A percentile compares a stretch with the other conserved stretches of the same genome.
Evolutionary conservation across 306 rosid genomes (phyloP).

Genomic region (Urtica urens): DNA sequence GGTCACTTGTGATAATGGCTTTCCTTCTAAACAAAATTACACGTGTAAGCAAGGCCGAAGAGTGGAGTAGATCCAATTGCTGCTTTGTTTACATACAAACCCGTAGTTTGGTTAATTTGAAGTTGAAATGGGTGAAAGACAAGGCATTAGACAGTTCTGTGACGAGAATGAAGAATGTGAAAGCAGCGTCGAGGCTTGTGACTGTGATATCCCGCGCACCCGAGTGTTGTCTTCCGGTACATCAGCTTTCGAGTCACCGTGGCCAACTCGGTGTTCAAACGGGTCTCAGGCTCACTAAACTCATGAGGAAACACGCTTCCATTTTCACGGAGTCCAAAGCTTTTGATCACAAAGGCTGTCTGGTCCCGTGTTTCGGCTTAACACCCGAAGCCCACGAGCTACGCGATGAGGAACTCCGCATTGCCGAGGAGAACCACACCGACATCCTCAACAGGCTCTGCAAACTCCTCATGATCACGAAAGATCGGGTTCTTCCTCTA

Average conservation of each 20-base stretch:
- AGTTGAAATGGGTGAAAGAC: conserved; percentile 85
- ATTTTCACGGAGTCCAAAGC: conserved; percentile 46
- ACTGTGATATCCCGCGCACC: conserved; percentile 43
- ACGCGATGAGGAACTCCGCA: conserved; percentile 25
- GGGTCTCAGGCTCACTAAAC: conserved; percentile 54
- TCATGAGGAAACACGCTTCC: conserved; percentile 67
- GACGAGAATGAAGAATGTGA: conserved; percentile 48
- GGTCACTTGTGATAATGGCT: too few relatives aligned
- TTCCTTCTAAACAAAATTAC: too few relatives aligned
- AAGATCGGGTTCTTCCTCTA: conserved; percentile 50
- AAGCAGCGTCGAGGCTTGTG: conserved; percentile 57
- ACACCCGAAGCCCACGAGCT: conserved; percentile 44
- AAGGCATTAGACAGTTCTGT: conserved; percentile 54
- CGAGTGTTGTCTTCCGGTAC: conserved; percentile 43
- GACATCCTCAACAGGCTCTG: conserved; percentile 59
- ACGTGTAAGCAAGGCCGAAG: too few relatives aligned
- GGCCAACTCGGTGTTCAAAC: conserved; percentile 68
- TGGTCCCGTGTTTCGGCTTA: conserved; percentile 55
- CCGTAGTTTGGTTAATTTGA: conserved; percentile 59
- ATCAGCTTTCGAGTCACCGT: conserved; percentile 38
- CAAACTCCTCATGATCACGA: conserved; percentile 74
- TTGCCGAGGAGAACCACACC: conserved; percentile 22
- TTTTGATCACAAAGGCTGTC: conserved; percentile 53
- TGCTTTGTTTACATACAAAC: conserved; percentile 42
- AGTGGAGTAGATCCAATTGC: too few relatives aligned